A percentile compares a stretch with the other conserved stretches of the same genome.
phyloP scores from a whole-genome alignment of 352 stramenopile species.

The Phytophthora crassamura region DNA sequence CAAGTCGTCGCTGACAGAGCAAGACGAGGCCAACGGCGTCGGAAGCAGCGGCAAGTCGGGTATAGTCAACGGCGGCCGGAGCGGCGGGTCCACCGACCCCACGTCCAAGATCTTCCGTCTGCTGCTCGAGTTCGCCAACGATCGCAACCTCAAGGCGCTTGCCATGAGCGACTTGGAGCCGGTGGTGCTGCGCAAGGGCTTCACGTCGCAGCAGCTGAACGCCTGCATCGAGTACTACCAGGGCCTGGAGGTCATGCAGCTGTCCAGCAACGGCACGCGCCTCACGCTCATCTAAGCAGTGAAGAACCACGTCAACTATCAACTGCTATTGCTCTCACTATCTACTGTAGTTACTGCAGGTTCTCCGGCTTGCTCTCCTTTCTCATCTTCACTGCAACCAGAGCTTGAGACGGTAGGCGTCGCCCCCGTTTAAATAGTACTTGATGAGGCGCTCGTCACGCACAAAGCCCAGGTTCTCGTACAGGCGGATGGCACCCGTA shows the following conservation, averaged over 20 bases:
- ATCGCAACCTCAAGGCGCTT: conserved; percentile 71
- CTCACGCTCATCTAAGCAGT: conserved; percentile 68
- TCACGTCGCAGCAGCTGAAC: conserved; percentile 95
- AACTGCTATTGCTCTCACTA: neutral
- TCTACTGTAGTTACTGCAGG: too few relatives aligned
- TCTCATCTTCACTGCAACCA: conserved; percentile 69
- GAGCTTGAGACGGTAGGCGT: conserved; percentile 94
- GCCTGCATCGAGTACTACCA: conserved; percentile 96
- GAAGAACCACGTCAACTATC: neutral
- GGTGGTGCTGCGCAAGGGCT: conserved; percentile 96
- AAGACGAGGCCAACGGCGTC: conserved; percentile 68
- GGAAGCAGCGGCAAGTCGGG: conserved; percentile 36
- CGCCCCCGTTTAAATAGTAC: conserved; percentile 96
- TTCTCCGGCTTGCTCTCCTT: neutral
- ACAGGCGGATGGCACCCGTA: conserved; percentile 90
- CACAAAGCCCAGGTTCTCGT: conserved; percentile 95
- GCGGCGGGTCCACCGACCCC: conserved; percentile 81
- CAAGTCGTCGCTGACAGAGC: conserved; percentile 94
- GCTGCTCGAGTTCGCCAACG: conserved; percentile 93
- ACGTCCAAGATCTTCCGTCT: conserved; percentile 96
- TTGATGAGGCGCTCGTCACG: conserved; percentile 93
- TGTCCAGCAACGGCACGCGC: conserved; percentile 77
- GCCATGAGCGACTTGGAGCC: conserved; percentile 93
- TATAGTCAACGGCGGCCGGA: conserved; percentile 26
- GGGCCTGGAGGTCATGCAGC: conserved; percentile 81